A percentile compares a stretch with the other conserved stretches of the same genome.
Conservation (phyloP, 75 land plant species). For the Isoetes taiwanensis region DNA sequence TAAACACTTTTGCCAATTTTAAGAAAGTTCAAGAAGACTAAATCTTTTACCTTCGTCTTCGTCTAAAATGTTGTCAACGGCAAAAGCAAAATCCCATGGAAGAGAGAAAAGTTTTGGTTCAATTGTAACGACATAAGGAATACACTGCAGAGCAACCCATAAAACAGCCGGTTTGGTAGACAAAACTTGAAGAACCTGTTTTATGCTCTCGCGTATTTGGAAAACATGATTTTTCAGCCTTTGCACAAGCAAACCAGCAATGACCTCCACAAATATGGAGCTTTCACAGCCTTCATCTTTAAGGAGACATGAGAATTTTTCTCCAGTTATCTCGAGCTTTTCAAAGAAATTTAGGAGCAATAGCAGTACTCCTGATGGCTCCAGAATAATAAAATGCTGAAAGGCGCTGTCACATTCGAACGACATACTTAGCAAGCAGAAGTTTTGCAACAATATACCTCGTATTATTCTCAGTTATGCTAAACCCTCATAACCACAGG, state of each 20-base stretch:
- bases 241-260: too few species aligned
- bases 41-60: constrained; percentile 16
- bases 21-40: neutral
- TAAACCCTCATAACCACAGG: neutral
- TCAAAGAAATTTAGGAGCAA: constrained; percentile 38
- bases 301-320: too few species aligned
- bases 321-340: constrained; percentile 17
- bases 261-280: too few species aligned
- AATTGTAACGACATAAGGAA: constrained; percentile 21
- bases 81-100: constrained; percentile 19
- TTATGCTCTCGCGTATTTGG: too few species aligned
- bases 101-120: constrained; percentile 11
- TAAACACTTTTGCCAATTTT: neutral
- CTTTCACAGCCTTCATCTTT: too few species aligned
- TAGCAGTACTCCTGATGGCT: constrained; percentile 33
- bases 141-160: constrained; percentile 57
- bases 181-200: neutral
- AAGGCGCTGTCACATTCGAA: constrained; percentile 37
- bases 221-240: too few species aligned
- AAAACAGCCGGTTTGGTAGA: constrained; percentile 28
- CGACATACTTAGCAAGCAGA: too few species aligned
- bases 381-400: constrained; percentile 25
- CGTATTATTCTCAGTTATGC: too few species aligned
- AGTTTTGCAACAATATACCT: too few species aligned
- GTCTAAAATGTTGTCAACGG: constrained; percentile 28